Evolutionary conservation across 2,329 filamentous ascomycete genomes (phyloP).

Genomic region (Aspergillus unguis): DNA sequence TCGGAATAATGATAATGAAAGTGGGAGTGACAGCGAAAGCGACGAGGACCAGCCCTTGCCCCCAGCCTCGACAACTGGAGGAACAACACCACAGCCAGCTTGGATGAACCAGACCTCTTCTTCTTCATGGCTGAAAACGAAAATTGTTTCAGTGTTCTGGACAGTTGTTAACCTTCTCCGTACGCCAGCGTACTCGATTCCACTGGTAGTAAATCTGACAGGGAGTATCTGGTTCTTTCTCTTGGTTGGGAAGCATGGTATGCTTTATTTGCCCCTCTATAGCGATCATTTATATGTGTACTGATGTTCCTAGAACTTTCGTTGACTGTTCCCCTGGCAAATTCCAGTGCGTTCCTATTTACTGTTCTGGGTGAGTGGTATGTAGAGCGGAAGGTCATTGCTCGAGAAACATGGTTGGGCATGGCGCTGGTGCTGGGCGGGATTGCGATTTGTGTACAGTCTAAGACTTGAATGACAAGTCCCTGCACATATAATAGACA

Average conservation of each 20-base stretch:
- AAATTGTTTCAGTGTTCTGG: conserved; percentile 64
- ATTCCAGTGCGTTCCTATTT: conserved; percentile 92
- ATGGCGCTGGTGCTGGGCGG: conserved; percentile 75
- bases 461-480: conserved; percentile 29
- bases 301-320: conserved; percentile 65
- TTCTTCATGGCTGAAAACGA: conserved; percentile 59
- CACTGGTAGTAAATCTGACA: conserved; percentile 81
- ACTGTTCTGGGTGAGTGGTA: conserved; percentile 94
- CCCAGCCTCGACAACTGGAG: background rate
- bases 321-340: conserved; percentile 90
- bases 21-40: background rate
- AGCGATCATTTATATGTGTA: background rate
- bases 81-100: conserved; percentile 11
- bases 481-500: background rate
- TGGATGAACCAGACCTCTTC: conserved; percentile 19
- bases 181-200: conserved; percentile 80
- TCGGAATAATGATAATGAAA: background rate
- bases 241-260: conserved; percentile 86
- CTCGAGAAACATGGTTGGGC: conserved; percentile 76
- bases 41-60: conserved; percentile 11
- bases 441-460: conserved; percentile 77
- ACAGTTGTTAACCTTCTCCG: conserved; percentile 72
- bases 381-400: conserved; percentile 87
- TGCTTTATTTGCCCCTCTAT: conserved; percentile 34
- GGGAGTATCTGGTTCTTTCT: conserved; percentile 97